Evolutionary conservation across 495 filamentous ascomycete genomes (phyloP), one percentile per base, ranked within the genome.

Genomic region (Talaromyces wortmannii): DNA sequence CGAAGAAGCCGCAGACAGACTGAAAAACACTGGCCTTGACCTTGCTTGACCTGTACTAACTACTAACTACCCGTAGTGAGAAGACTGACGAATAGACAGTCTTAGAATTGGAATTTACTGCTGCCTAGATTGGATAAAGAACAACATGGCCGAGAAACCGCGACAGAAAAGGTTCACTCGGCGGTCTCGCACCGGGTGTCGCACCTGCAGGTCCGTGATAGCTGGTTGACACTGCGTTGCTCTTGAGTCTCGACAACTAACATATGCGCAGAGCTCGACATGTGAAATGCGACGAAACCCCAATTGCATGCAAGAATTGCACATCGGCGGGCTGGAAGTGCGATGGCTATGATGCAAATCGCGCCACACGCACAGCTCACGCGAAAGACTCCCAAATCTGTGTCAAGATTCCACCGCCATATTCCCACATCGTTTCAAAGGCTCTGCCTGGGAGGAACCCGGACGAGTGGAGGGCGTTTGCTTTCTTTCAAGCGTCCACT

Each of bases 401-500:
- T 12, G 32, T 18, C 30, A 46, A 29, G 7, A 17, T 23, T 7
- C 50, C 42, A n/a, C 31, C 43, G 8, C 52, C 31, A 31, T 23
- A 31, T 23, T 53, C 15, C 52, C 11, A 53, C 18, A 12, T 15
- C 42, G 29, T 56, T 13, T 44, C 4, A 6, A 42, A 16, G 15
- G 5, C 15, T 12, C 7, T 45, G 1, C 52, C 57, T 0, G 55
- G 52, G 7, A 40, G 18, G 5, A 52, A 23, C 17, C 33, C 55
- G 0, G 63, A 66, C 32, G 60, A 66, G 23, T 43, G 54, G 15
- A 43, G 63, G 43, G 49, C 50, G 12, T 61, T 63, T 32, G 50
- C 56, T 54, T 77, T 70, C 64, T 82, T 81, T 55, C 67, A 60
- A 15, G 49, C 48, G 12, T 67, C 70, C 30, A 80, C 73, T 5